Evolutionary conservation across 805 yeast species (phyloP).

Genomic region (Ogataea paraovalis): DNA sequence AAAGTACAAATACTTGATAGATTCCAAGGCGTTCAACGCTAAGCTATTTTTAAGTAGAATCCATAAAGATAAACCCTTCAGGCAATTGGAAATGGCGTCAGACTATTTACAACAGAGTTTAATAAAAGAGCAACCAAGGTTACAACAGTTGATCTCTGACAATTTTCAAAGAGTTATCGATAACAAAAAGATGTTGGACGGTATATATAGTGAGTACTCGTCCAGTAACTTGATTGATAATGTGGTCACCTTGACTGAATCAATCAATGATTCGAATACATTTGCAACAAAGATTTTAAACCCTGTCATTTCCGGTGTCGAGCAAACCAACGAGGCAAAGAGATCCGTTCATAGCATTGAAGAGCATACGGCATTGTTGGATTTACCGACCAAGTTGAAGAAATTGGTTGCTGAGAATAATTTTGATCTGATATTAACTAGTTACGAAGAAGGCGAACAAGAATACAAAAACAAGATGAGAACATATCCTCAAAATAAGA

Average conservation of each 20-base stretch:
- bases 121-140: slow-evolving; percentile 43
- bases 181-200: slow-evolving; percentile 60
- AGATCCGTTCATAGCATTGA: slow-evolving; percentile 49
- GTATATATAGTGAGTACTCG: slow-evolving; percentile 51
- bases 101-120: slow-evolving; percentile 47
- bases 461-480: background rate
- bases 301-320: slow-evolving; percentile 52
- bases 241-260: slow-evolving; percentile 28
- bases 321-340: slow-evolving; percentile 45
- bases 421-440: slow-evolving; percentile 53
- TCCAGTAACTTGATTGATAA: slow-evolving; percentile 21
- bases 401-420: slow-evolving; percentile 44
- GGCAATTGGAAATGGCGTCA: slow-evolving; percentile 45
- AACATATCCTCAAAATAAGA: slow-evolving; percentile 4
- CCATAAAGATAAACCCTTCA: slow-evolving; percentile 52
- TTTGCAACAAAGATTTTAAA: slow-evolving; percentile 48
- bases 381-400: slow-evolving; percentile 49
- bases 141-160: slow-evolving; percentile 48
- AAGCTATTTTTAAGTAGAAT: slow-evolving; percentile 50
- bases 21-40: slow-evolving; percentile 57
- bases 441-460: slow-evolving; percentile 48
- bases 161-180: slow-evolving; percentile 64
- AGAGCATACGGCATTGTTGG: slow-evolving; percentile 49
- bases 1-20: slow-evolving; percentile 42
- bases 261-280: slow-evolving; percentile 45